These are phyloP conservation scores for Cyberlindnera sargentensis DNA, from an alignment of 805 yeast species.

Conservation along the genomic window DNA sequence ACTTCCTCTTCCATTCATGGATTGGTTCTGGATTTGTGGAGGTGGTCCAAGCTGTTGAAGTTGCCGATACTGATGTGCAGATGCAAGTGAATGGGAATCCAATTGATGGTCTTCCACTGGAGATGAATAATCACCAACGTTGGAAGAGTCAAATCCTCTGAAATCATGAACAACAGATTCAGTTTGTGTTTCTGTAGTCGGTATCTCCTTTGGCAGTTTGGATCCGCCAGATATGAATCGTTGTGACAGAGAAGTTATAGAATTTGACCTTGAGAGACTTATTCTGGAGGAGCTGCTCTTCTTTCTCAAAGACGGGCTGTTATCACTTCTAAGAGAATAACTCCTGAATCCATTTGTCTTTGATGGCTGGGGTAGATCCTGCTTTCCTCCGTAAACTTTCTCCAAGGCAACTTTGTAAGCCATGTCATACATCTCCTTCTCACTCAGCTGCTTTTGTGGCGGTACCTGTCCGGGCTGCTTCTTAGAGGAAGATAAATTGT, in stretches of 20 bases:
- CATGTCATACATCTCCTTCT: conserved; percentile 42
- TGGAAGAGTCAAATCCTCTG: background rate
- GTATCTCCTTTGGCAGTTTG: background rate
- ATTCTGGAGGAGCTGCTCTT: conserved; percentile 1
- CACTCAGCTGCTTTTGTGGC: conserved; percentile 1
- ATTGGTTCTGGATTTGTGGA: no score
- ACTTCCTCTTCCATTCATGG: no score
- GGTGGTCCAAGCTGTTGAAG: background rate
- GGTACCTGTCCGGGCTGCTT: background rate
- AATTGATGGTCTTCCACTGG: background rate
- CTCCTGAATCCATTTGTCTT: conserved; percentile 12
- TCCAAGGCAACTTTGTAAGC: conserved; percentile 51
- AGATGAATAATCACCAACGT: background rate
- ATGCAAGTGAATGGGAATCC: no score
- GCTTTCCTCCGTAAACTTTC: conserved; percentile 43
- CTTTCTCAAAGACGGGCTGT: background rate
- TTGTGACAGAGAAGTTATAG: conserved; percentile 7
- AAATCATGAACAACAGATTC: background rate
- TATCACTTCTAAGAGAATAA: conserved; percentile 13
- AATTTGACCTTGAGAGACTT: conserved; percentile 10
- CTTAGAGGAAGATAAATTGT: no score
- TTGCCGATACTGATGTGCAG: no score
- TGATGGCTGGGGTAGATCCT: conserved; percentile 3
- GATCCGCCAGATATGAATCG: background rate
- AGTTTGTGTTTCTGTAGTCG: no score